Evolutionary conservation across 164 flowering plant species (phyloP).

Genomic region (Chimonanthus salicifolius): DNA sequence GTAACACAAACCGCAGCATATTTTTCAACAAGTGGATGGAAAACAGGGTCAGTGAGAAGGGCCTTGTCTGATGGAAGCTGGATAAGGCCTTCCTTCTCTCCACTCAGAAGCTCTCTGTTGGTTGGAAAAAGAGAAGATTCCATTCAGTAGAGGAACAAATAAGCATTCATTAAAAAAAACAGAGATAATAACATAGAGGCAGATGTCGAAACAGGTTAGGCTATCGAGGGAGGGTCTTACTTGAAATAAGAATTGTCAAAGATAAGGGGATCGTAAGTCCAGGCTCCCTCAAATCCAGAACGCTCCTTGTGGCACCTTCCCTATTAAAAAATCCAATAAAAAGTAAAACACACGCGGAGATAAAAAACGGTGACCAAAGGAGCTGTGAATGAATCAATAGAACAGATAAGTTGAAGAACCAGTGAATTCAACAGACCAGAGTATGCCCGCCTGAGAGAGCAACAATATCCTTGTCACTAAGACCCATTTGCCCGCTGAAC

Average conservation of each 20-base stretch:
- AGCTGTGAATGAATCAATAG: not conserved
- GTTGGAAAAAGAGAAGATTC: no score
- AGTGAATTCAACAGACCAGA: slow-evolving; percentile 23
- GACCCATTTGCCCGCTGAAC: slow-evolving; percentile 44
- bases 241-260: slow-evolving; percentile 58
- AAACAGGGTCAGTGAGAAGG: slow-evolving; percentile 39
- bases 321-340: slow-evolving; percentile 16
- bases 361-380: not conserved
- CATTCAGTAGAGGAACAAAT: not conserved
- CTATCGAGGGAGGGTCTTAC: slow-evolving; percentile 13
- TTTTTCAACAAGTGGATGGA: slow-evolving; percentile 48
- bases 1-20: slow-evolving; percentile 43
- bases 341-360: not conserved
- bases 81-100: slow-evolving; percentile 48
- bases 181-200: not conserved
- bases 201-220: no score
- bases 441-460: slow-evolving; percentile 62
- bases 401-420: not conserved
- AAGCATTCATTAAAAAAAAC: not conserved
- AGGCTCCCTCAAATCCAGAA: slow-evolving; percentile 63
- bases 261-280: slow-evolving; percentile 50
- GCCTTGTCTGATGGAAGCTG: slow-evolving; percentile 52
- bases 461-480: slow-evolving; percentile 48
- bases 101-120: slow-evolving; percentile 41
- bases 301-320: slow-evolving; percentile 66